Evolutionary conservation across 345 rosid genomes (phyloP).

Genomic region (Gossypium arboreum): DNA sequence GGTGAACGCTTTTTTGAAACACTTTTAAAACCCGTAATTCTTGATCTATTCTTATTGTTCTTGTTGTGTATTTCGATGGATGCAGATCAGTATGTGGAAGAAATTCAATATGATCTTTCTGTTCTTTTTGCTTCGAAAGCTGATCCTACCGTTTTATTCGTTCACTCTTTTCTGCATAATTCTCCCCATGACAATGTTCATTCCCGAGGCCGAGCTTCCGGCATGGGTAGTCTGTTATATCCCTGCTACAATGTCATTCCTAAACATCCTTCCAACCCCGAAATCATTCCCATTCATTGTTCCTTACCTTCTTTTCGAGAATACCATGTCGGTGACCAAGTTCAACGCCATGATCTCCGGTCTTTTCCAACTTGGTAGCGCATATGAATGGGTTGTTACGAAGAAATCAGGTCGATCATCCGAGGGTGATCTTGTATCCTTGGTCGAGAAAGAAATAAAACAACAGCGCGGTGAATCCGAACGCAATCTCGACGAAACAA

Average conservation of each 20-base stretch:
- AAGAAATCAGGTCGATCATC: slow-evolving; percentile 93
- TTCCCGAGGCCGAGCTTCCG: slow-evolving; percentile 92
- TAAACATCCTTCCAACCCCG: slow-evolving; percentile 88
- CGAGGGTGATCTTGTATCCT: slow-evolving; percentile 72
- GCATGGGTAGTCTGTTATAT: slow-evolving; percentile 95
- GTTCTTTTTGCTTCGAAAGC: slow-evolving; percentile 78
- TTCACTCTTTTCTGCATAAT: slow-evolving; percentile 94
- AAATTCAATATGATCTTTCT: slow-evolving; percentile 91
- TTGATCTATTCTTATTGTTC: not conserved
- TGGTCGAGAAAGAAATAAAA: slow-evolving; percentile 51
- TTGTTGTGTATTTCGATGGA: slow-evolving; percentile 4
- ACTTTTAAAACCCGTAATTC: not conserved
- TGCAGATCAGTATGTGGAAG: slow-evolving; percentile 80
- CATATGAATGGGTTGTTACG: slow-evolving; percentile 94
- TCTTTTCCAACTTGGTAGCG: slow-evolving; percentile 94
- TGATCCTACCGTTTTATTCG: slow-evolving; percentile 85
- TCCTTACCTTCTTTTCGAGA: slow-evolving; percentile 93
- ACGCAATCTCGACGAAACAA: slow-evolving; percentile 50
- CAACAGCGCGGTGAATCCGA: slow-evolving; percentile 53
- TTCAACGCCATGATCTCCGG: slow-evolving; percentile 96
- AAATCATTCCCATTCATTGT: slow-evolving; percentile 92
- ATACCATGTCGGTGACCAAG: slow-evolving; percentile 96
- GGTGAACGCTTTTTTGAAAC: slow-evolving; percentile 32
- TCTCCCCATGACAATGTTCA: slow-evolving; percentile 92
- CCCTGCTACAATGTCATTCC: slow-evolving; percentile 93